Percentiles rank a stretch among this genome's conserved stretches.
phyloP scores from a whole-genome alignment of 2,329 filamentous ascomycete genomes.

The Pseudonectria foliicola region DNA sequence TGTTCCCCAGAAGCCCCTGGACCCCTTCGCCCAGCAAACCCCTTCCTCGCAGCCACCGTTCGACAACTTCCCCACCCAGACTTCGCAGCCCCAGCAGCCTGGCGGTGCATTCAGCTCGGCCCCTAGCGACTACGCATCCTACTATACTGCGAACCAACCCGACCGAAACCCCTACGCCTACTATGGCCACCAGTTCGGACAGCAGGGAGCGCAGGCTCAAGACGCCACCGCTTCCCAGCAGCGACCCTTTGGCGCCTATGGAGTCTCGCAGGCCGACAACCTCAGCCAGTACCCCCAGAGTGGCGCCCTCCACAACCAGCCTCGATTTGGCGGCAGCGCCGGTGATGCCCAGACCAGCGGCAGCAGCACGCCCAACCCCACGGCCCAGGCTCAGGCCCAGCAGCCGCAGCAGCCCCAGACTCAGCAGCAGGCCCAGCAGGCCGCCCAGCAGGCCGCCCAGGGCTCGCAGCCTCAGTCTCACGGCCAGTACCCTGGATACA shows the following conservation, averaged over 20 bases:
- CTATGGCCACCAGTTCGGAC: conserved; percentile 56
- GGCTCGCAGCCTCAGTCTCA: conserved; percentile 39
- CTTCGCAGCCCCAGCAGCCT: conserved; percentile 53
- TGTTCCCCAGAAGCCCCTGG: conserved; percentile 72
- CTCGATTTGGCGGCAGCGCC: conserved; percentile 49
- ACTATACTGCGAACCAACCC: conserved; percentile 72
- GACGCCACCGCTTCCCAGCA: conserved; percentile 65
- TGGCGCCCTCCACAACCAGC: conserved; percentile 47
- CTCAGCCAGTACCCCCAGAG: conserved; percentile 68
- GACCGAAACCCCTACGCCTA: conserved; percentile 72
- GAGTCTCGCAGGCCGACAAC: conserved; percentile 56
- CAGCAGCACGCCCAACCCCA: conserved; percentile 83
- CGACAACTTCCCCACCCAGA: conserved; percentile 53
- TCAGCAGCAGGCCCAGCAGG: conserved; percentile 40
- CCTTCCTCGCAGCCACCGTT: conserved; percentile 46
- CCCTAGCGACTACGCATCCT: conserved; percentile 73
- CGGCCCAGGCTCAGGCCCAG: conserved; percentile 45
- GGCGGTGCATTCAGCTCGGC: conserved; percentile 65
- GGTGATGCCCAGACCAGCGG: conserved; percentile 77
- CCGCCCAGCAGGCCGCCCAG: conserved; percentile 37
- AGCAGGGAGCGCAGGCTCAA: conserved; percentile 55
- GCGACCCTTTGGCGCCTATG: conserved; percentile 72
- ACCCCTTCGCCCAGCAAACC: conserved; percentile 74
- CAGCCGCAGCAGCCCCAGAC: conserved; percentile 41
- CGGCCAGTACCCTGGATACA: conserved; percentile 45